Base-by-base conservation (phyloP, 257 asterid species). In the Nicotiana benthamiana region DNA sequence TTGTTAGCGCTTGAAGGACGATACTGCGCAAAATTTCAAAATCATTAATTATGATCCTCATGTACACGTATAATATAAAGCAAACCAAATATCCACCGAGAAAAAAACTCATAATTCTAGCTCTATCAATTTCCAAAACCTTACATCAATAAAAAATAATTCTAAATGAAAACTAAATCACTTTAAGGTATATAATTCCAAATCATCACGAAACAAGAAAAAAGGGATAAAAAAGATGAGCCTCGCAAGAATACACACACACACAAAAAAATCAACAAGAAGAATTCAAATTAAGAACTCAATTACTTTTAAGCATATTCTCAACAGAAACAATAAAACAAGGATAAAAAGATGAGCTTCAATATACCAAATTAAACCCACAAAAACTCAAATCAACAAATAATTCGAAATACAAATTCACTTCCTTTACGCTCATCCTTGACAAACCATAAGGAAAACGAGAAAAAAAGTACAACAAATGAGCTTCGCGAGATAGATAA, bases 1-100 rank as follows among this genome's bases (percentile, higher is more conserved):
- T 95, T 88, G 89, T 78, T 85, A 77, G 97, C 91, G 81, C 97
- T 95, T 20, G 98, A 95, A 22, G 98, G 92, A 17, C 97, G 97
- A 87, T 83, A 26, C 98, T 95, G 91, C 91, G 88, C 77, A 83
- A 63, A 40, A 86, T 74, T 43, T 81, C 75, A 74, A 59, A 79
- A 2, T 46, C 68, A 72, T 77, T 67, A 62, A 86, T 48, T 64
- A 63, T 26, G 3, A 75, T n/a, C 48, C 40, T 51, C 56, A 20
- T 12, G 65, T 57, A 28, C 9, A 48, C 36, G 57, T n/a, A 54
- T 51, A 28, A 51, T 40, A 59, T 13, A 27, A 43, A 79, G 3
- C 59, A 77, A 9, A 12, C 22, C 34, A 77, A 56, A 77, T 56
- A 36, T 59, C 68, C 36, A 9, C 15, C 0, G 10, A 22, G 40